Percentiles rank a stretch among this genome's conserved stretches.
Conservation (phyloP, 495 filamentous ascomycete genomes). For the Trichocladium antarcticum region DNA sequence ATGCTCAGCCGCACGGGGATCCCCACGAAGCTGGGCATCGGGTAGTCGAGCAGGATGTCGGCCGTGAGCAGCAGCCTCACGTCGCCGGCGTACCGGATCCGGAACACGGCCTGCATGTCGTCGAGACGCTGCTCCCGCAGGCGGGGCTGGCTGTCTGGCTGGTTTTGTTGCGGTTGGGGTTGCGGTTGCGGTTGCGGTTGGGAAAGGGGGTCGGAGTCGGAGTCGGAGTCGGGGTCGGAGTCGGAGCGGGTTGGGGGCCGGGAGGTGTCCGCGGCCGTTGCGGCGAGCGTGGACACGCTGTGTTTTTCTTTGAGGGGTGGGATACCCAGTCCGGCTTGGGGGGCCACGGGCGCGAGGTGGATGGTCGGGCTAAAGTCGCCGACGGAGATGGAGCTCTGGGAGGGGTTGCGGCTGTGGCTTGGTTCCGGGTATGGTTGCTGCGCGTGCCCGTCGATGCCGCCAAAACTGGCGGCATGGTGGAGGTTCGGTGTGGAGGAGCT, state of each 20-base stretch:
- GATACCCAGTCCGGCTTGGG: conserved; percentile 1
- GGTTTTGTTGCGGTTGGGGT: conserved; percentile 16
- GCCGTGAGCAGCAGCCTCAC: conserved; percentile 79
- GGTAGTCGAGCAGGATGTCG: conserved; percentile 92
- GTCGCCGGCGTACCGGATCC: conserved; percentile 76
- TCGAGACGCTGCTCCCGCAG: conserved; percentile 43
- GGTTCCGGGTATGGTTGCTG: conserved; percentile 3
- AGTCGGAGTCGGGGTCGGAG: conserved; percentile 8
- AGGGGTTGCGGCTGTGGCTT: conserved; percentile 33
- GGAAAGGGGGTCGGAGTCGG: neutral
- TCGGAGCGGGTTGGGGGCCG: conserved; percentile 40
- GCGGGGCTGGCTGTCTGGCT: conserved; percentile 16
- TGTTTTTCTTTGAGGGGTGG: conserved; percentile 36
- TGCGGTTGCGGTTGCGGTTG: neutral
- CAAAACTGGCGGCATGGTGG: conserved; percentile 7
- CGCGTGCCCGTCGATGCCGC: conserved; percentile 3
- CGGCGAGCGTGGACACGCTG: conserved; percentile 44
- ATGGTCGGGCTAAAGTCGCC: conserved; percentile 23
- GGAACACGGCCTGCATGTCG: conserved; percentile 83
- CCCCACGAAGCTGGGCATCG: conserved; percentile 91
- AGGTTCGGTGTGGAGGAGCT: conserved; percentile 24
- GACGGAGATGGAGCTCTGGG: conserved; percentile 36
- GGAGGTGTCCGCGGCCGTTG: conserved; percentile 35
- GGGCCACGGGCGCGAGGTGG: conserved; percentile 2
- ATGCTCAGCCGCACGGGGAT: conserved; percentile 86